Evolutionary conservation across 2,329 filamentous ascomycete genomes (phyloP), one percentile per base, ranked within the genome.

Genomic region (Beauveria asiatica): DNA sequence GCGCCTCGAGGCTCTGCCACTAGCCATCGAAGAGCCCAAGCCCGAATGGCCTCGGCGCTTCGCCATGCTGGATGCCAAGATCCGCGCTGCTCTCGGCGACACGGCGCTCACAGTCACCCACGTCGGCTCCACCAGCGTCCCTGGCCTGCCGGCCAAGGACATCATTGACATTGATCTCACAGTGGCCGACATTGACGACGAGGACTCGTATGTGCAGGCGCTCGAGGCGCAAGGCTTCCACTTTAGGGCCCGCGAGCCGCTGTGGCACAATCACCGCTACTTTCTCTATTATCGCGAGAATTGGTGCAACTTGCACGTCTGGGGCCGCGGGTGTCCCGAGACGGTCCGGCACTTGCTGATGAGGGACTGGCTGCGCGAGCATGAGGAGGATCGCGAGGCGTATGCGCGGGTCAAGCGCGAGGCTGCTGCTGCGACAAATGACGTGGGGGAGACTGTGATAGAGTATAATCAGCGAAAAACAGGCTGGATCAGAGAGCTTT

Each of bases 101-200:
- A 57, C 66, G 27, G 52, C 73, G n/a, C 50, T 74, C 21, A 63
- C 65, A 23, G 67, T 80, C 61, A 64, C 69, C 44, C 78, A 80
- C 63, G 69, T 75, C 39, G 78, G 78, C 39, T 78, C 76, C 19
- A 80, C 78, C 33, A 75, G 74, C 33, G 71, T 80, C 19, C 74
- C 75, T 0, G 69, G 67, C 3, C 71, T 80, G 13, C 68, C 74
- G 1, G 77, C 78, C 54, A 80, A 80, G 68, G 72, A 73, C 59
- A 66, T 80, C 55, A 75, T 80, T 44, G 78, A 80, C 64, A 70
- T 80, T 51, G 78, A 80, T 63, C 67, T 80, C 21, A 68, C 76
- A 17, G 67, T 80, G 17, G 56, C 65, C 5, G 68, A 76, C 60
- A 62, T 72, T 21, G 62, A 61, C 42, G 69, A 71, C 54, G 76